Conservation (phyloP, 1,139 yeast species). For the Saccharomycopsis hybrid region DNA sequence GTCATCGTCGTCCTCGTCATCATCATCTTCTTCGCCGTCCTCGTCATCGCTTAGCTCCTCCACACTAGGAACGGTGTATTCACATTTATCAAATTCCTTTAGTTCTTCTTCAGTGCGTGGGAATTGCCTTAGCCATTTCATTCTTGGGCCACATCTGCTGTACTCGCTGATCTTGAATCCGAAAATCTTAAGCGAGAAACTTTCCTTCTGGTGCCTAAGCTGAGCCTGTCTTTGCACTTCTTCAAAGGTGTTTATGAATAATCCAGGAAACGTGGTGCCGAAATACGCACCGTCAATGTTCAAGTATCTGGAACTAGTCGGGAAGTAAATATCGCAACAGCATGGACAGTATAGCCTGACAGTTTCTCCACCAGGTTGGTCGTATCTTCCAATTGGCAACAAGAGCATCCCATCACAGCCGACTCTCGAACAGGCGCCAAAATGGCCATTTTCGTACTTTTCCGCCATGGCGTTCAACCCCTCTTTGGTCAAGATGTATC, state of each 20-base stretch:
- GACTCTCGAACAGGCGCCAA: conserved; percentile 89
- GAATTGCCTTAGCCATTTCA: conserved; percentile 85
- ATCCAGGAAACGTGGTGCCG: conserved; percentile 93
- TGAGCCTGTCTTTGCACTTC: conserved; percentile 56
- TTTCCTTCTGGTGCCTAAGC: conserved; percentile 43
- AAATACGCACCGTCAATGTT: conserved; percentile 95
- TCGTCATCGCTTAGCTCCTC: conserved; percentile 21
- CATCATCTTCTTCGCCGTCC: neutral
- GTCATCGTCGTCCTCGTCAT: neutral
- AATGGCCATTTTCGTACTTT: conserved; percentile 81
- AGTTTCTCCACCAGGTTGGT: conserved; percentile 85
- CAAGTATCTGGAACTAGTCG: conserved; percentile 75
- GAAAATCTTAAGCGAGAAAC: conserved; percentile 70
- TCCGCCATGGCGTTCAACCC: conserved; percentile 96
- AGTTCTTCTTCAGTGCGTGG: conserved; percentile 57
- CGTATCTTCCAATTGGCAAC: conserved; percentile 88
- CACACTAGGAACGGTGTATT: conserved; percentile 44
- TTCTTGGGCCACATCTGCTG: conserved; percentile 81
- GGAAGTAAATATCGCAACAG: conserved; percentile 85
- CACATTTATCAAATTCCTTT: conserved; percentile 56
- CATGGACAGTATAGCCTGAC: conserved; percentile 91
- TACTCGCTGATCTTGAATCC: conserved; percentile 79
- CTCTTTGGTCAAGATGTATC: conserved; percentile 81
- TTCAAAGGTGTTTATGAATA: conserved; percentile 83
- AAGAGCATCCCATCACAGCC: conserved; percentile 89